Evolutionary conservation across 495 filamentous ascomycete genomes (phyloP).

Genomic region (Pseudomonodictys pantanalensis): DNA sequence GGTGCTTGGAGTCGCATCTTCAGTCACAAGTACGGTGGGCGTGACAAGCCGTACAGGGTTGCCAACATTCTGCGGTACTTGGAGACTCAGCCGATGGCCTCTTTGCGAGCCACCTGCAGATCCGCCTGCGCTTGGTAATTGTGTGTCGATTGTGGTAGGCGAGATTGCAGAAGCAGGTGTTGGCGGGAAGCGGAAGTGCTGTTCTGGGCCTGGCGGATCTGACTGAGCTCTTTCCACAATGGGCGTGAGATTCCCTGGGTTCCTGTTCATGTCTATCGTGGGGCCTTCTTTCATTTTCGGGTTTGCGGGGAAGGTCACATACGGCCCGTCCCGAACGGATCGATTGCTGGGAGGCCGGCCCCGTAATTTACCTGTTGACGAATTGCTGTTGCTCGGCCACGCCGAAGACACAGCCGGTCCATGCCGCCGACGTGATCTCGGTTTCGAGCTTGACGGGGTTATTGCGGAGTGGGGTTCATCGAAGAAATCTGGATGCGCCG

Average conservation of each 20-base stretch:
- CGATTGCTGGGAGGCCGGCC: conserved; percentile 84
- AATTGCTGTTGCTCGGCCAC: conserved; percentile 71
- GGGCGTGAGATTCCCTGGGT: conserved; percentile 24
- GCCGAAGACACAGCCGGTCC: conserved; percentile 94
- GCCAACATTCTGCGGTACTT: conserved; percentile 73
- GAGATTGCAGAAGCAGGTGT: conserved; percentile 28
- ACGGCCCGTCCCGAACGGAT: conserved; percentile 70
- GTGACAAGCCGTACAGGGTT: conserved; percentile 76
- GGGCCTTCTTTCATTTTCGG: conserved; percentile 47
- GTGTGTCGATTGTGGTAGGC: conserved; percentile 17
- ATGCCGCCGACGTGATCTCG: conserved; percentile 68
- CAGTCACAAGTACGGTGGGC: conserved; percentile 68
- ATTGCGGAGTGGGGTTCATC: conserved; percentile 67
- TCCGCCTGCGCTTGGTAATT: conserved; percentile 37
- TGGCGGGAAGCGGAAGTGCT: conserved; percentile 32
- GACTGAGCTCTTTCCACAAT: conserved; percentile 31
- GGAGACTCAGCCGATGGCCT: conserved; percentile 65
- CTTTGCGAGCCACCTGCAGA: too few relatives aligned
- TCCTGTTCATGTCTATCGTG: conserved; percentile 33
- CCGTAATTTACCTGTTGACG: conserved; percentile 69
- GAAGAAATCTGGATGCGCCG: conserved; percentile 48
- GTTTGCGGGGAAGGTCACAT: conserved; percentile 81
- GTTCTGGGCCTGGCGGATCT: conserved; percentile 28
- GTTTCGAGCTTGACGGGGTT: conserved; percentile 56
- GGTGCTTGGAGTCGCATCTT: conserved; percentile 37